Percentiles rank a stretch among this genome's conserved stretches.
These are phyloP conservation scores for Neovahlkampfia damariscottae DNA, from an alignment of 78 protist genomes.

Conservation along the genomic window DNA sequence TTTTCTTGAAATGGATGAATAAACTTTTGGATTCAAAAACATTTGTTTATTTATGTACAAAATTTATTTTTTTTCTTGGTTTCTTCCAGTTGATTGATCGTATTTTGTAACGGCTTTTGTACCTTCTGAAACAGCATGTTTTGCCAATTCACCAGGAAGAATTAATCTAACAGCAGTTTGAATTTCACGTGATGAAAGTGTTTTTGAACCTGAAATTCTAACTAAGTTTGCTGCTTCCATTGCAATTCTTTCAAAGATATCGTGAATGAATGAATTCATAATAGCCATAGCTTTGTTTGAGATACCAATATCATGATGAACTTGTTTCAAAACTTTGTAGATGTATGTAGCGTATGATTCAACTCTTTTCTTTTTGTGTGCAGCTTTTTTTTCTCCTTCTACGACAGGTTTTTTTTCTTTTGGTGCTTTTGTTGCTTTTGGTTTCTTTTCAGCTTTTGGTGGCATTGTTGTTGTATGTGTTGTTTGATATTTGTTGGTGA, in stretches of 20 bases:
- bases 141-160: constrained; percentile 87
- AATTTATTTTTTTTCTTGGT: too few species aligned
- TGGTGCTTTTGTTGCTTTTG: too few species aligned
- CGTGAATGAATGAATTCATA: constrained; percentile 75
- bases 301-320: constrained; percentile 69
- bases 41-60: too few species aligned
- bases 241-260: constrained; percentile 71
- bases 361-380: neutral
- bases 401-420: too few species aligned
- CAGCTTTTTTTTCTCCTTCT: too few species aligned
- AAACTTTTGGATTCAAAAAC: too few species aligned
- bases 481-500: too few species aligned
- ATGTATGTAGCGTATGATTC: constrained; percentile 26
- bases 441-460: too few species aligned
- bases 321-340: constrained; percentile 69
- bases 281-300: constrained; percentile 64
- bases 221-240: constrained; percentile 65
- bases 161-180: constrained; percentile 77
- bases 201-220: constrained; percentile 53
- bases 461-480: too few species aligned
- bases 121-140: constrained; percentile 87
- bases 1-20: too few species aligned
- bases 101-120: constrained; percentile 81
- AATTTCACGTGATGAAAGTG: constrained; percentile 71
- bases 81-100: too few species aligned